Percentiles rank a stretch among this genome's conserved stretches.
Conservation (phyloP, 768 basidiomycete species). For the Psilocybe sp. region DNA sequence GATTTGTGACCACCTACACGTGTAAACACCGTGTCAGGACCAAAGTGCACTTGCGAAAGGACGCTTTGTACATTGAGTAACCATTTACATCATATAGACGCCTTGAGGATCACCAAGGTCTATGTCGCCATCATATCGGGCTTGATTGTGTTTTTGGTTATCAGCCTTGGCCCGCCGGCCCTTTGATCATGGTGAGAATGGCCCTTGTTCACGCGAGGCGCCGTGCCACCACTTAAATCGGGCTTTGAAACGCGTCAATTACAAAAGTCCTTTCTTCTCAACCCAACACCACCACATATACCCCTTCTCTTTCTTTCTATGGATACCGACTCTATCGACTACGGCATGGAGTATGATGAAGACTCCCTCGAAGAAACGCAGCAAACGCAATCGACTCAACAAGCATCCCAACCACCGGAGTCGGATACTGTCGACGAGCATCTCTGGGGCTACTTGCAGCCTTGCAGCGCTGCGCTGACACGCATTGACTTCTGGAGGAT, state of each 20-base stretch:
- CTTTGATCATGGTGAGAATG: neutral
- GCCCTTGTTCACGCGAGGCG: constrained; percentile 11
- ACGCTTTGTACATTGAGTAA: neutral
- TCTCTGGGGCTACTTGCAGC: constrained; percentile 74
- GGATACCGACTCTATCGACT: constrained; percentile 9
- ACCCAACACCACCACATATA: constrained; percentile 6
- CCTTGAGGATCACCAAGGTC: neutral
- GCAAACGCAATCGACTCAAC: constrained; percentile 45
- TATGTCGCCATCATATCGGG: neutral
- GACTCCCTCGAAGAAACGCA: constrained; percentile 23
- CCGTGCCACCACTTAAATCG: constrained; percentile 16
- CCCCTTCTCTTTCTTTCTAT: constrained; percentile 16
- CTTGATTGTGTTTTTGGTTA: neutral
- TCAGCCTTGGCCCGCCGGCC: neutral
- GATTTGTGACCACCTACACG: constrained; percentile 6
- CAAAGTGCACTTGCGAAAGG: too few relatives aligned
- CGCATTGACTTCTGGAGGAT: constrained; percentile 65
- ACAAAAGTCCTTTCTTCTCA: constrained; percentile 16
- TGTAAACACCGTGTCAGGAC: too few relatives aligned
- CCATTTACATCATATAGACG: neutral
- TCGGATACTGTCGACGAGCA: constrained; percentile 31
- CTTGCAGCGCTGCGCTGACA: constrained; percentile 48
- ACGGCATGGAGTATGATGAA: constrained; percentile 22
- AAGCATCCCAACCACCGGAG: constrained; percentile 33
- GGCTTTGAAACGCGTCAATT: constrained; percentile 29